Base-by-base conservation (phyloP, 1,284 basidiomycete genomes). In the Trichosporon sp. region DNA sequence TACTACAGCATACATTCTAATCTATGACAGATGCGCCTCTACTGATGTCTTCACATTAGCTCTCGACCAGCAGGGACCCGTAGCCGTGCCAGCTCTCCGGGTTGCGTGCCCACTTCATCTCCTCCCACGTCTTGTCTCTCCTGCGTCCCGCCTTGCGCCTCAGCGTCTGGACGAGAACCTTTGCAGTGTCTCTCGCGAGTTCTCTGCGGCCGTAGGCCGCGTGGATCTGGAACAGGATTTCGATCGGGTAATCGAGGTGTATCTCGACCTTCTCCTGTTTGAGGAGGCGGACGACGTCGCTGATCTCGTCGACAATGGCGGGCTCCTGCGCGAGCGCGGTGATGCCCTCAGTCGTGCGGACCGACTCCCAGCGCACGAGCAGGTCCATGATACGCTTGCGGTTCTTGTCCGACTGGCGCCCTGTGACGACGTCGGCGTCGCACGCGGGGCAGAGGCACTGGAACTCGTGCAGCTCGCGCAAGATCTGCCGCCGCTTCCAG, bases 401-500 rank as follows among this genome's bases (percentile, higher is more conserved):
- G 18, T 53, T 27, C 21, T 8, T 11, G 47, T 68, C 66, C n/a
- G 66, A 64, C 51, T 35, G 35, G 1, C 11, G 47, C 21, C 21
- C n/a, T 9, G 21, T 23, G 21, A 23, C 12, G 8, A 25, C 47
- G 12, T 18, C 25, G 12, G 2, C 25, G 3, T 44, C 34, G 42
- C 69, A 70, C 2, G 34, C 32, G 1, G 7, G 8, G 12, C 69
- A 70, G 6, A 21, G n/a, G 58, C 69, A 70, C 1, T 62, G n/a
- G 63, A 67, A 70, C n/a, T 56, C 63, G 63, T 44, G 42, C 2
- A 32, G 23, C 2, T 27, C 7, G 4, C 2, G 12, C 3, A 62
- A 18, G 31, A 31, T 27, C 18, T 29, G n/a, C 13, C 34, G 62
- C 9, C 69, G 65, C 25, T 53, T 15, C 2, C 2, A 7, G 11